Base-by-base conservation (phyloP, 805 yeast genomes). In the Barnettozyma sp. region DNA sequence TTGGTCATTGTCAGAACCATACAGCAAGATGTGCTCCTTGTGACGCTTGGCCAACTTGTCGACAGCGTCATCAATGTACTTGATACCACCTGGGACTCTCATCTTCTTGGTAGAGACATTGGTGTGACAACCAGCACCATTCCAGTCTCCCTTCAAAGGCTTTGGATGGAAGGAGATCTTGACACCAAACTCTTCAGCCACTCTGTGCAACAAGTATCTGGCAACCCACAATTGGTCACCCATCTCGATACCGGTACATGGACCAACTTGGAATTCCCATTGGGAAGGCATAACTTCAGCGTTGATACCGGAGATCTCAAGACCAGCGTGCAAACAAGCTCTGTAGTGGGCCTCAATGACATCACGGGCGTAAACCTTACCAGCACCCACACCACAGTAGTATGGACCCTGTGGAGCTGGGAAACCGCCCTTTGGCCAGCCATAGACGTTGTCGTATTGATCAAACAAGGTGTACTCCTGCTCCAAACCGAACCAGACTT, bases 231-330 rank as follows among this genome's bases (percentile, higher is more conserved):
- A 76, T 66, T 90, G 82, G 65, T 90, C 98, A 63, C 97, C 97
- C 97, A 90, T 90, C 52, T 67, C 64, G 62, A 92, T 90, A 59
- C 98, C 98, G 48, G 67, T 76, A 66, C 96, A 86, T 49, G 98
- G 97, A 56, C 98, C 98, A 51, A 90, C 97, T 75, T 90, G 98
- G 84, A 84, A 90, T 73, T 90, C 98, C 98, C 98, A 90, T 75
- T 90, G 98, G 43, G 97, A 87, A 42, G 98, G 98, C 97, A 90
- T 92, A 48, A 90, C 98, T 74, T 90, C 98, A 54, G 97, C 98
- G 65, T 92, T 90, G 64, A 92, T 88, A 72, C 98, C 98, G 36
- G 95, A 82, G 50, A 90, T 80, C 60, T 73, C 70, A 54, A 90
- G 64, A 59, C 97, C 97, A 47, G 97, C 81, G 62, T 84, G 82